These are phyloP conservation scores for Stellera chamaejasme DNA, from an alignment of 345 rosid species.

Conservation along the genomic window DNA sequence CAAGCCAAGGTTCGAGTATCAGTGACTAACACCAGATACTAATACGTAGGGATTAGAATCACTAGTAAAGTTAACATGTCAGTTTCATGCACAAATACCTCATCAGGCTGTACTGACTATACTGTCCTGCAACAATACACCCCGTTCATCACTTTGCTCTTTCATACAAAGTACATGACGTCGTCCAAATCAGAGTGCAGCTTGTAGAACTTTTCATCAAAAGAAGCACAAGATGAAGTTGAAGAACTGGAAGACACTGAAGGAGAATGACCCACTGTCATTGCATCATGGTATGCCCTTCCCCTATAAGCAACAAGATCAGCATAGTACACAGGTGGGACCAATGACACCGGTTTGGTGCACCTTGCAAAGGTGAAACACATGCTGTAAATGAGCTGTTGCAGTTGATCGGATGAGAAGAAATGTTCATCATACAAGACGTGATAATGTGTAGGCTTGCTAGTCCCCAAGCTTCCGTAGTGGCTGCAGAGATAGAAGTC, in stretches of 20 bases:
- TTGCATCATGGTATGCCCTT: conserved; percentile 56
- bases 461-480: conserved; percentile 69
- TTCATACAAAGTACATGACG: conserved; percentile 65
- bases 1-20: too few relatives aligned
- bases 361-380: conserved; percentile 88
- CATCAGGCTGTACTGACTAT: conserved; percentile 21
- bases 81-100: conserved; percentile 80
- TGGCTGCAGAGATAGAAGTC: conserved; percentile 84
- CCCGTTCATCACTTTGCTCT: neutral
- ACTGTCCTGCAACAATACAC: conserved; percentile 19
- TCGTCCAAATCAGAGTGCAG: conserved; percentile 57
- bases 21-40: too few relatives aligned
- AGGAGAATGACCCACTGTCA: conserved; percentile 34
- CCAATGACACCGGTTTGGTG: conserved; percentile 72
- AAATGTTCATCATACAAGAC: conserved; percentile 67
- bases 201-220: conserved; percentile 39
- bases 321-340: conserved; percentile 82
- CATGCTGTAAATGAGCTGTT: conserved; percentile 64
- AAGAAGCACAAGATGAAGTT: conserved; percentile 16
- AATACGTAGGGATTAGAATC: neutral
- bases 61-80: conserved; percentile 18
- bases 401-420: conserved; percentile 55
- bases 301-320: conserved; percentile 83
- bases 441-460: conserved; percentile 83
- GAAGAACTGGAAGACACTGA: conserved; percentile 37